Conservation (phyloP, 768 basidiomycete genomes). For the Sarcodon aspratus region DNA sequence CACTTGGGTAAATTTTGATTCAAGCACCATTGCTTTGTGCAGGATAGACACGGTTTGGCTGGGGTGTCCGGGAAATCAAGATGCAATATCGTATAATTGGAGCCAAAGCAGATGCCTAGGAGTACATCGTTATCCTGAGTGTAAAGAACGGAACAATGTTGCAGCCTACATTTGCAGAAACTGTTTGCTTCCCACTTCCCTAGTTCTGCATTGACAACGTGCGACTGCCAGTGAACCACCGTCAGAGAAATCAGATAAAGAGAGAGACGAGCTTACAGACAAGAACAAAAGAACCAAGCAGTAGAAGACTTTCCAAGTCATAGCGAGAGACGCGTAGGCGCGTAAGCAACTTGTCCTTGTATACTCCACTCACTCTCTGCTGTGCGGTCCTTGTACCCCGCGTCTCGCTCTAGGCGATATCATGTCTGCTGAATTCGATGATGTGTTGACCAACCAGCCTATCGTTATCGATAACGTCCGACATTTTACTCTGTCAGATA, state of each 20-base stretch:
- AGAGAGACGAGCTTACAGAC: conserved; percentile 8
- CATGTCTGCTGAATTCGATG: conserved; percentile 85
- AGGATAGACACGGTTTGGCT: conserved; percentile 83
- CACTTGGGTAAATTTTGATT: conserved; percentile 86
- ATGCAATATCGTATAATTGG: conserved; percentile 79
- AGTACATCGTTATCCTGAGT: neutral
- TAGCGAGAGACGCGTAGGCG: conserved; percentile 4
- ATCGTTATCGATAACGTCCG: conserved; percentile 97
- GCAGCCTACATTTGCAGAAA: conserved; percentile 73
- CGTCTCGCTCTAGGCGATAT: conserved; percentile 5
- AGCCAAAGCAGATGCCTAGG: conserved; percentile 82
- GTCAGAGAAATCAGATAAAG: neutral
- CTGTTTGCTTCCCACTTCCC: conserved; percentile 82
- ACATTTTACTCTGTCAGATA: conserved; percentile 8
- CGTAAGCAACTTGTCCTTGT: conserved; percentile 1
- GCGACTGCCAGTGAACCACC: conserved; percentile 12
- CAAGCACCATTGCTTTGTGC: conserved; percentile 92
- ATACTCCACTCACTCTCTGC: conserved; percentile 4
- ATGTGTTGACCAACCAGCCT: conserved; percentile 95
- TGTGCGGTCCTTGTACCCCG: conserved; percentile 2
- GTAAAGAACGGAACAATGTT: neutral
- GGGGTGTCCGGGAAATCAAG: conserved; percentile 75
- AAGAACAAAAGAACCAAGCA: conserved; percentile 7
- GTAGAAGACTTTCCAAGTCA: conserved; percentile 8
- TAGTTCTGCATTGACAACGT: conserved; percentile 28